Evolutionary conservation across 192 early-diverging fungal genomes (phyloP).

Genomic region (Backusella tarrabulga): DNA sequence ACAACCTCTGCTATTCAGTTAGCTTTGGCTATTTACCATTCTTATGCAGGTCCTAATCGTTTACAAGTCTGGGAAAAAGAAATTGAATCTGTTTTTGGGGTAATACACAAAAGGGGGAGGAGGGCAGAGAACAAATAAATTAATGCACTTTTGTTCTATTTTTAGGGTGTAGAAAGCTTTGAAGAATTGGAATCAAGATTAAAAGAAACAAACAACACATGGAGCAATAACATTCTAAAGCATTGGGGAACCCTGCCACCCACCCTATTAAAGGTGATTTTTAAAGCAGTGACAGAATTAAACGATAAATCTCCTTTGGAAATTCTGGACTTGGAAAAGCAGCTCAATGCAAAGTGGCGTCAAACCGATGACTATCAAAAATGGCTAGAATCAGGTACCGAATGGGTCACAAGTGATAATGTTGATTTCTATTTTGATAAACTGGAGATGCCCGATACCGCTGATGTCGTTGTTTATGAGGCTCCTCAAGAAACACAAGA

Average conservation of each 20-base stretch:
- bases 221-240: constrained; percentile 39
- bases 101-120: background rate
- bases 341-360: constrained; percentile 18
- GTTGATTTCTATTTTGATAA: background rate
- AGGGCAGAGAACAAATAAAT: background rate
- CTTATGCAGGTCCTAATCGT: constrained; percentile 50
- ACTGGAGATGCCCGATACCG: too few species aligned
- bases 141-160: background rate
- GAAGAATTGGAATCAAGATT: constrained; percentile 31
- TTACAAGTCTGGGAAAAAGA: constrained; percentile 46
- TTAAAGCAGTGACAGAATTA: background rate
- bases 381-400: background rate
- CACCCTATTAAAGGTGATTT: constrained; percentile 24
- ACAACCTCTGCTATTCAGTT: constrained; percentile 42
- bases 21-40: constrained; percentile 37
- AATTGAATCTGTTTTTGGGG: constrained; percentile 45
- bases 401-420: background rate
- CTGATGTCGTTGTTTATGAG: background rate
- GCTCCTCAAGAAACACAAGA: background rate
- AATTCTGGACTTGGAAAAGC: constrained; percentile 8
- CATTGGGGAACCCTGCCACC: constrained; percentile 39
- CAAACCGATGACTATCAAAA: constrained; percentile 12
- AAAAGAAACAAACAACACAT: constrained; percentile 35
- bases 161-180: constrained; percentile 29
- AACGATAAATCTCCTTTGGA: background rate